Evolutionary conservation across 352 stramenopile species (phyloP).

Genomic region (Phytophthora syringae): DNA sequence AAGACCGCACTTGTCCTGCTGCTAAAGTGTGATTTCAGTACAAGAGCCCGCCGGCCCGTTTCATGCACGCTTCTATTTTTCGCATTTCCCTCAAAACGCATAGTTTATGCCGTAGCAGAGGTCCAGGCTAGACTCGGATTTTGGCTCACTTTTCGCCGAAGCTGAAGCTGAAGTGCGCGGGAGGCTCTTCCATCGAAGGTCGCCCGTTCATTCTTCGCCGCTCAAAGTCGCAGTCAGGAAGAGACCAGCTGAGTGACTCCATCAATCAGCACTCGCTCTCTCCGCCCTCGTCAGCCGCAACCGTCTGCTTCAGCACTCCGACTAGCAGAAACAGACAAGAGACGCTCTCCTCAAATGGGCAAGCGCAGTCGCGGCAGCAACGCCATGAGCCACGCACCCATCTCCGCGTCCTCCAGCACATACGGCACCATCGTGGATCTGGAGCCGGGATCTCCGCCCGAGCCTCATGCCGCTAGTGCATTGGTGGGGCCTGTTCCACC

Average conservation of each 20-base stretch:
- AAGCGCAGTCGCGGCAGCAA: slow-evolving; percentile 45
- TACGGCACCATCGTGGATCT: slow-evolving; percentile 55
- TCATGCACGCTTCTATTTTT: slow-evolving; percentile 1
- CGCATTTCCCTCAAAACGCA: neutral
- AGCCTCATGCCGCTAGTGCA: slow-evolving; percentile 19
- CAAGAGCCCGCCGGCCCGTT: neutral
- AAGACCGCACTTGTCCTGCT: too few relatives aligned
- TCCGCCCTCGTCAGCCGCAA: neutral
- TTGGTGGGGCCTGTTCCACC: slow-evolving; percentile 32
- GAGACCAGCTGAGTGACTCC: slow-evolving; percentile 5
- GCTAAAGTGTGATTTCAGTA: neutral
- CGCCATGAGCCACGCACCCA: slow-evolving; percentile 32
- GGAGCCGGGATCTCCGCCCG: slow-evolving; percentile 21
- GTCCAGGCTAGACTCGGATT: neutral
- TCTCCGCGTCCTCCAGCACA: slow-evolving; percentile 16
- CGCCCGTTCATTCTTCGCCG: slow-evolving; percentile 10
- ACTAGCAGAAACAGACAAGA: neutral
- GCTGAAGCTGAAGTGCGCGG: slow-evolving; percentile 12
- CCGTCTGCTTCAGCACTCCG: neutral
- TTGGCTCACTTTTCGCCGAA: slow-evolving; percentile 19
- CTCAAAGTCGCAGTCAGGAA: neutral
- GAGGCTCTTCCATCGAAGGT: slow-evolving; percentile 5
- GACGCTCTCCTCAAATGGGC: slow-evolving; percentile 35
- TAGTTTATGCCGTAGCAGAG: neutral
- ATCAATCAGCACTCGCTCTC: slow-evolving; percentile 24